Conservation (phyloP, 2,329 filamentous ascomycete genomes). For the Arachnopeziza araneosa region DNA sequence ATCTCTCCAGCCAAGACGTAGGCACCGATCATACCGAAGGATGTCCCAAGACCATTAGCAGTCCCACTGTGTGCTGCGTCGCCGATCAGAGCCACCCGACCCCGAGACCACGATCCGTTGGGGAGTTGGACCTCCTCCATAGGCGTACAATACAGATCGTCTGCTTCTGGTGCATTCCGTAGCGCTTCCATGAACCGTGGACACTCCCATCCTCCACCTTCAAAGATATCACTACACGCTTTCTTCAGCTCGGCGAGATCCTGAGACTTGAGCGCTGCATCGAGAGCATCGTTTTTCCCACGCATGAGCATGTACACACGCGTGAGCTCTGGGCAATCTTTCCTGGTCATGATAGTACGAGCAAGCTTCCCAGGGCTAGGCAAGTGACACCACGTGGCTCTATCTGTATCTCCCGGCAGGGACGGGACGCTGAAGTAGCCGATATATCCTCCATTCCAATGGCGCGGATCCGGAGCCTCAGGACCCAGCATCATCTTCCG, state of each 20-base stretch:
- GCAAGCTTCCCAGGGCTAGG: background rate
- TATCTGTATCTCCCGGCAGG: slow-evolving; percentile 30
- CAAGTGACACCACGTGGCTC: slow-evolving; percentile 24
- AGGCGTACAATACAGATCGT: slow-evolving; percentile 42
- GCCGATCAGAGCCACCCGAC: slow-evolving; percentile 46
- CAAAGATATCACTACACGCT: slow-evolving; percentile 22
- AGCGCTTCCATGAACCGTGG: slow-evolving; percentile 39
- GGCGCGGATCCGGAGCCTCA: slow-evolving; percentile 13
- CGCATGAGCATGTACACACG: slow-evolving; percentile 29
- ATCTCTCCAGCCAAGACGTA: slow-evolving; percentile 54
- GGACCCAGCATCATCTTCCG: slow-evolving; percentile 32
- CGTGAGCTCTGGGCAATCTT: slow-evolving; percentile 33
- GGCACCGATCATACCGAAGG: slow-evolving; percentile 41
- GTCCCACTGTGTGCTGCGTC: slow-evolving; percentile 53
- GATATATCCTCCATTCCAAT: slow-evolving; percentile 26
- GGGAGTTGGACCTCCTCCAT: slow-evolving; percentile 41
- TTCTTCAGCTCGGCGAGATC: slow-evolving; percentile 8
- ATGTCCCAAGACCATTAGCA: slow-evolving; percentile 47
- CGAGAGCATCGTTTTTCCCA: slow-evolving; percentile 36
- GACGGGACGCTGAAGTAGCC: slow-evolving; percentile 35
- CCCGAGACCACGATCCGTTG: slow-evolving; percentile 36
- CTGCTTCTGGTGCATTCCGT: slow-evolving; percentile 18
- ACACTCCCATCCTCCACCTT: slow-evolving; percentile 40
- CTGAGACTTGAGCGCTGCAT: slow-evolving; percentile 40
- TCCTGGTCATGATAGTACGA: slow-evolving; percentile 35